These are phyloP conservation scores for Acanthamoeba lenticulata DNA, from an alignment of 208 protist species.

Conservation along the genomic window DNA sequence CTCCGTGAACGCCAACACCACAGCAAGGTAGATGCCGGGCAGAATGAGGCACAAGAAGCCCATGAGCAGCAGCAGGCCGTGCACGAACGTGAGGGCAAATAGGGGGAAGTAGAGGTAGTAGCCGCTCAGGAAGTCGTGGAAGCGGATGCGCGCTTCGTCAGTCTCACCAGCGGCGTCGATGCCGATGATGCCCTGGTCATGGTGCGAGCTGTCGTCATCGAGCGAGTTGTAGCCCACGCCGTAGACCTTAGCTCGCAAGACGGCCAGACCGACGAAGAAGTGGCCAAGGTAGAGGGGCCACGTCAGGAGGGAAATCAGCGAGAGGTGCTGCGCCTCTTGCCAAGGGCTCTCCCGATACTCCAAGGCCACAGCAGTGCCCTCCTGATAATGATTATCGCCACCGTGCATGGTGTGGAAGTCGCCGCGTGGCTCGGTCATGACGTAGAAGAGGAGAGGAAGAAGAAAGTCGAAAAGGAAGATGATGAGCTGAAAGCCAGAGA, in stretches of 20 bases:
- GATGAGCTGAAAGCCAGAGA: conserved; percentile 36
- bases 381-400: too few relatives aligned
- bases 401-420: neutral
- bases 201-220: neutral
- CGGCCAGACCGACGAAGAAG: conserved; percentile 46
- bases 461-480: conserved; percentile 43
- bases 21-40: conserved; percentile 23
- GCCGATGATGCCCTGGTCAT: neutral
- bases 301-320: conserved; percentile 17
- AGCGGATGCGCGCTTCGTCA: neutral
- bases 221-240: conserved; percentile 21
- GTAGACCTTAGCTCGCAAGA: conserved; percentile 33
- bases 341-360: neutral
- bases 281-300: conserved; percentile 48
- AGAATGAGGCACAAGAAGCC: conserved; percentile 44
- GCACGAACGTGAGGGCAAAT: conserved; percentile 1
- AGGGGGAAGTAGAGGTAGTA: conserved; percentile 50
- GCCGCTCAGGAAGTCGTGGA: conserved; percentile 34
- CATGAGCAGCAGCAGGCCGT: neutral
- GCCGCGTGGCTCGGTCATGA: neutral
- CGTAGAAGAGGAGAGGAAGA: neutral
- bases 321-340: neutral
- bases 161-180: neutral
- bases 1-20: conserved; percentile 22
- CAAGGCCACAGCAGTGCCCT: neutral